Base-by-base conservation (phyloP, 148 eudicot species). In the Arbutus unedo region DNA sequence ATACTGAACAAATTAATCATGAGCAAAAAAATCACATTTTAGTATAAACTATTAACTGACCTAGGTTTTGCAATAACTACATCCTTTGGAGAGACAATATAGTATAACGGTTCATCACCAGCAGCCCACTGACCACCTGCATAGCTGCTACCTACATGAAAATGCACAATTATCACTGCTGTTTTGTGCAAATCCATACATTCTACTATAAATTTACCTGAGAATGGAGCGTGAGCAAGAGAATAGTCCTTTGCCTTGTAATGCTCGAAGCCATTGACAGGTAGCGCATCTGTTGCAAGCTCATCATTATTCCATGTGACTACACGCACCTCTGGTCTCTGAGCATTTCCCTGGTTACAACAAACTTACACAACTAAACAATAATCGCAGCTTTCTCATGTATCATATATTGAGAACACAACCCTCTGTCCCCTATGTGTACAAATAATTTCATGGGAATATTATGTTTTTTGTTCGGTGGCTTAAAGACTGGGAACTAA, bases 241-340 rank as follows among this genome's bases (percentile, higher is more conserved):
- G 87, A 93, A 82, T 96, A 96, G 81, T 96, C 99, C 85, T 96
- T 96, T 60, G 97, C 95, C 83, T 94, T 96, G 86, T 96, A 96
- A 88, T 96, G 98, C 89, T 96, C 99, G 89, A 93, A 96, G 57
- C 99, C 98, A 84, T 90, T 93, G 83, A 96, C 93, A 73, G 99
- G 98, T 43, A 96, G 83, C 31, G 99, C 99, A 89, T 96, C 99
- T 78, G 99, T 96, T 77, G 97, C 98, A 70, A 94, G 91, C 88
- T 96, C 98, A 90, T 96, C 99, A 79, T 94, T 94, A 64, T 91
- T 92, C 99, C 99, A 93, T 82, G 98, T 90, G 84, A 94, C 99
- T 85, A 96, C 91, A 78, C 93, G 95, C 86, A 96, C 97, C 86
- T 96, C 99, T 62, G 99, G 99, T 91, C 97, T 93, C 85, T 91